Conservation (phyloP, 345 rosid species). For the Syzygium aromaticum region DNA sequence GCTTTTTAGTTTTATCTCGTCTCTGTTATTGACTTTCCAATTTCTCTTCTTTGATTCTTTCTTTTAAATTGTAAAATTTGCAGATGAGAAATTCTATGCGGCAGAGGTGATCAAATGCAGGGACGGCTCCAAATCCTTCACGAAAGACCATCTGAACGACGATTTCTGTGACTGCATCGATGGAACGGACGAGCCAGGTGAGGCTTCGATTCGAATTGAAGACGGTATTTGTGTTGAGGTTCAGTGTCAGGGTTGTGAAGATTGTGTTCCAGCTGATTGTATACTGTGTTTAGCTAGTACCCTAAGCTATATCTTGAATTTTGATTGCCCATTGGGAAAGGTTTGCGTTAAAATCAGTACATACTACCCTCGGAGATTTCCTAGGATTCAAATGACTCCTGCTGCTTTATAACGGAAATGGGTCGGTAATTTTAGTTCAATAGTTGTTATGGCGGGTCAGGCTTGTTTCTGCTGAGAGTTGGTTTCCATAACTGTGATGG, state of each 20-base stretch:
- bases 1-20: neutral
- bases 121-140: constrained; percentile 72
- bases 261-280: neutral
- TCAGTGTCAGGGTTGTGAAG: neutral
- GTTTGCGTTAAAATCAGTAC: neutral
- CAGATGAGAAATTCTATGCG: constrained; percentile 67
- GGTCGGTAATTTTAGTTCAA: neutral
- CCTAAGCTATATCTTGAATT: neutral
- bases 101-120: constrained; percentile 67
- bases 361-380: neutral
- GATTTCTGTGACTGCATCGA: constrained; percentile 90
- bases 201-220: neutral
- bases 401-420: neutral
- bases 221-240: neutral
- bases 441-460: neutral
- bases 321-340: neutral
- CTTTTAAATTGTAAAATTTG: neutral
- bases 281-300: neutral
- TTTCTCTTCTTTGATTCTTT: neutral
- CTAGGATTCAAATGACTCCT: neutral
- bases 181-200: constrained; percentile 98
- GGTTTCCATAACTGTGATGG: neutral
- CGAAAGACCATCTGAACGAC: constrained; percentile 78
- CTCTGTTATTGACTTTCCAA: neutral
- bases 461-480: neutral